phyloP scores from a whole-genome alignment of 2,329 filamentous ascomycete species.

The Ploettnerulaceae sp. region DNA sequence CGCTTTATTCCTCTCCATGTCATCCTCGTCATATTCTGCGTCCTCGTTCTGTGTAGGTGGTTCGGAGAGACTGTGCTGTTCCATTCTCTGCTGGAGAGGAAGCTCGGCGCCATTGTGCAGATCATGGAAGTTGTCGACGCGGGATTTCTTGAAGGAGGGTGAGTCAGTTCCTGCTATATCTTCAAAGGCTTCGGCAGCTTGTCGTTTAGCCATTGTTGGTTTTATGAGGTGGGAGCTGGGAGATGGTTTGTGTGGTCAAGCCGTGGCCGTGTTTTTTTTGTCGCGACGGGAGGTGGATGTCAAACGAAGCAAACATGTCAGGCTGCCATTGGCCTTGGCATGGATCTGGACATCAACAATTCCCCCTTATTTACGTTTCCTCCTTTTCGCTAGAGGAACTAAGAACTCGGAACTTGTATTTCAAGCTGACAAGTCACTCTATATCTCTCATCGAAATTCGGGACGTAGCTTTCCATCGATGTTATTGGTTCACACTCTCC shows the following conservation, averaged over 20 bases:
- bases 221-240: background rate
- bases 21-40: conserved; percentile 29
- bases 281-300: conserved; percentile 1
- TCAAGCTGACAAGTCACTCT: too few relatives aligned
- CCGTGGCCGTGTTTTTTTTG: conserved; percentile 10
- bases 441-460: too few relatives aligned
- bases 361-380: background rate
- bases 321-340: background rate
- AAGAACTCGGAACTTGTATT: too few relatives aligned
- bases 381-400: too few relatives aligned
- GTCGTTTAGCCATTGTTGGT: conserved; percentile 47
- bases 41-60: conserved; percentile 18
- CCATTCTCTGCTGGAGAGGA: conserved; percentile 27
- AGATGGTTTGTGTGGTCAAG: background rate
- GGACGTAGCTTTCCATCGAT: too few relatives aligned
- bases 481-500: too few relatives aligned
- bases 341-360: too few relatives aligned
- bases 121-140: conserved; percentile 37
- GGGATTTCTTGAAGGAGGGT: conserved; percentile 55
- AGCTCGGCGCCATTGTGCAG: conserved; percentile 28
- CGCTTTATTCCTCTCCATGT: conserved; percentile 35
- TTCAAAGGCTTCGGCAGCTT: conserved; percentile 56
- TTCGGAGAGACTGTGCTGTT: conserved; percentile 13
- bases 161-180: conserved; percentile 50
- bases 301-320: conserved; percentile 1